phyloP scores from a whole-genome alignment of 352 stramenopile species.

The Phytophthora quininea region DNA sequence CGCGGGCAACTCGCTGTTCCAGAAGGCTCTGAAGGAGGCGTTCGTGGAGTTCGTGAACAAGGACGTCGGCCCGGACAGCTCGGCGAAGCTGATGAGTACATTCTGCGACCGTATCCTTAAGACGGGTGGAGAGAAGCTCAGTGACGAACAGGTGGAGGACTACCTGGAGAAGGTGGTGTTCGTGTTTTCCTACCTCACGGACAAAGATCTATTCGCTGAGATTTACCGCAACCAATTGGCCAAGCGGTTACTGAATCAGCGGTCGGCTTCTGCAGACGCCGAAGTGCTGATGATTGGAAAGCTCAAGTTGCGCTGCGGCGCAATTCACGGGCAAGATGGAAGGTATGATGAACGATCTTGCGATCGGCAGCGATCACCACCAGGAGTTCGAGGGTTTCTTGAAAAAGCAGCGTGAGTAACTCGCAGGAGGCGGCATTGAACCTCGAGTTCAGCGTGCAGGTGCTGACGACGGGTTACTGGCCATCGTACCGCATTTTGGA shows the following conservation, averaged over 20 bases:
- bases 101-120: constrained; percentile 99
- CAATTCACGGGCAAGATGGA: constrained; percentile 99
- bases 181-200: constrained; percentile 98
- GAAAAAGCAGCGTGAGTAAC: constrained; percentile 77
- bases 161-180: constrained; percentile 98
- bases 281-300: constrained; percentile 99
- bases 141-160: constrained; percentile 96
- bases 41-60: constrained; percentile 99
- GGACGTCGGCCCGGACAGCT: constrained; percentile 97
- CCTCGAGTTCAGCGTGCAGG: constrained; percentile 97
- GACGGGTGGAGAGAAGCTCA: constrained; percentile 97
- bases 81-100: constrained; percentile 99
- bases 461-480: constrained; percentile 99
- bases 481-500: constrained; percentile 97
- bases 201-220: constrained; percentile 99
- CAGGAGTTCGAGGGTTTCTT: constrained; percentile 96
- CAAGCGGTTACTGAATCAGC: constrained; percentile 98
- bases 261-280: constrained; percentile 97
- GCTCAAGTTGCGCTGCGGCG: constrained; percentile 98
- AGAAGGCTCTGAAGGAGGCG: constrained; percentile 99
- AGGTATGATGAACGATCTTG: constrained; percentile 99
- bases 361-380: constrained; percentile 97
- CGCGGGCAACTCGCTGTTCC: constrained; percentile 96
- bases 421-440: constrained; percentile 49
- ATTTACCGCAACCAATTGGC: constrained; percentile 99